phyloP scores from a whole-genome alignment of 2,329 filamentous ascomycete genomes.

The Colletotrichum spaethianum region DNA sequence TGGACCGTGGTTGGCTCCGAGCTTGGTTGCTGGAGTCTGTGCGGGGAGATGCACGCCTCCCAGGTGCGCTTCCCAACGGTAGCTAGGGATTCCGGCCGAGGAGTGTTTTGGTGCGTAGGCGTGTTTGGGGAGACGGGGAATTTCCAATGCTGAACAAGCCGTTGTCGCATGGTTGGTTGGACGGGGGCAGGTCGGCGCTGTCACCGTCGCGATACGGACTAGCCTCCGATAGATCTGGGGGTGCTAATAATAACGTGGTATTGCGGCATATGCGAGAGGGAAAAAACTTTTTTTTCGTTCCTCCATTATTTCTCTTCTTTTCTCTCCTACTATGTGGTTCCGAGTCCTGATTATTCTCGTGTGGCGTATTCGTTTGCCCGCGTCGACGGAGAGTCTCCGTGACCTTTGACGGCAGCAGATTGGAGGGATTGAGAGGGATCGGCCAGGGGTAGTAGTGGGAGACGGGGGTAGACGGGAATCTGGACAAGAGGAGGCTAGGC shows the following conservation, averaged over 20 bases:
- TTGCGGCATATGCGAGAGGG: neutral
- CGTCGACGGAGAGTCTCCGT: conserved; percentile 6
- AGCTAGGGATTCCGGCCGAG: neutral
- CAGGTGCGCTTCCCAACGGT: conserved; percentile 20
- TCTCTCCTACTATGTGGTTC: neutral
- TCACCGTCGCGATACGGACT: conserved; percentile 10
- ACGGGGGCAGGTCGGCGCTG: neutral
- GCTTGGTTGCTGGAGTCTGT: neutral
- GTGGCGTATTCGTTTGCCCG: conserved; percentile 16
- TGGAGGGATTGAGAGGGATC: neutral
- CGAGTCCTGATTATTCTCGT: neutral
- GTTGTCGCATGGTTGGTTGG: conserved; percentile 4
- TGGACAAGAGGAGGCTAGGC: neutral
- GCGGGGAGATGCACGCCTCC: conserved; percentile 19
- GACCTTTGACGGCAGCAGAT: neutral
- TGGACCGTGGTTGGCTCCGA: conserved; percentile 7
- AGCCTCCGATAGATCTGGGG: neutral
- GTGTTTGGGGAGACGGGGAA: neutral
- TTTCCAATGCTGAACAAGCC: conserved; percentile 1
- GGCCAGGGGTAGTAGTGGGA: conserved; percentile 14
- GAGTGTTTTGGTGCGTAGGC: neutral
- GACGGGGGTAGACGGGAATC: conserved; percentile 1
- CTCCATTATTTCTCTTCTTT: neutral
- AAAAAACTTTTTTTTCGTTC: neutral
- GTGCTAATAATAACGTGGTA: conserved; percentile 8